Base-by-base conservation (phyloP, 1,284 basidiomycete species). In the Pulveroboletus ridleyi region DNA sequence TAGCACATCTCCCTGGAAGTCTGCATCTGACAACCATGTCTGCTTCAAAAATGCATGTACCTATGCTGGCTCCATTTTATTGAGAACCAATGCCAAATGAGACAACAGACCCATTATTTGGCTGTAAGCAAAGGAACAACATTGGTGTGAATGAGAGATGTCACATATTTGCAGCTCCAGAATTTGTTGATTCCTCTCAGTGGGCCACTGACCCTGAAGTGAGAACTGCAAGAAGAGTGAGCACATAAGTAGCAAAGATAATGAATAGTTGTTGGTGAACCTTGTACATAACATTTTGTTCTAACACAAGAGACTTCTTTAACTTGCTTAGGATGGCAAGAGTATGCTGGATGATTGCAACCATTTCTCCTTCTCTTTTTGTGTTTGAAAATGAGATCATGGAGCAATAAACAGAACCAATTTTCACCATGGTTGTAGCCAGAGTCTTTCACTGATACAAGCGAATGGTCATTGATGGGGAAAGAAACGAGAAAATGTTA, bases 1-100 rank as follows among this genome's bases (percentile, higher is more conserved):
- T 17, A 95, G 80, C 14, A 94, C 83, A 67, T 95, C 94, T 4
- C 94, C 95, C 64, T 95, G 87, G 70, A 96, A 96, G 66, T 90
- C 86, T 0, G 91, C 85, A 74, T 96, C 93, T 18, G 90, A 79
- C 67, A 96, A 86, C 2, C 92, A 83, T 0, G 93, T 94, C 25
- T 94, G 80, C 23, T 85, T 84, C 22, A 96, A 81, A 66, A 95
- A 88, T 0, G 94, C 94, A 39, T 84, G 85, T 23, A 86, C 85
- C 94, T 91, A 96, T 20, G 84, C 80, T 1, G 87, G 86, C 61
- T 92, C 89, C 59, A 92, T 79, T 65, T 88, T 84, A 64, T 88
- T 85, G 9, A 89, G 78, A 10, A 89, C 82, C 1, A 88, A 89
- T 77, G 87, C 81, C 20, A 92, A 75, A 70, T 91, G 86, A 1